Conservation (phyloP, 1,284 basidiomycete species). For the Phellopilus nigrolimitatus region DNA sequence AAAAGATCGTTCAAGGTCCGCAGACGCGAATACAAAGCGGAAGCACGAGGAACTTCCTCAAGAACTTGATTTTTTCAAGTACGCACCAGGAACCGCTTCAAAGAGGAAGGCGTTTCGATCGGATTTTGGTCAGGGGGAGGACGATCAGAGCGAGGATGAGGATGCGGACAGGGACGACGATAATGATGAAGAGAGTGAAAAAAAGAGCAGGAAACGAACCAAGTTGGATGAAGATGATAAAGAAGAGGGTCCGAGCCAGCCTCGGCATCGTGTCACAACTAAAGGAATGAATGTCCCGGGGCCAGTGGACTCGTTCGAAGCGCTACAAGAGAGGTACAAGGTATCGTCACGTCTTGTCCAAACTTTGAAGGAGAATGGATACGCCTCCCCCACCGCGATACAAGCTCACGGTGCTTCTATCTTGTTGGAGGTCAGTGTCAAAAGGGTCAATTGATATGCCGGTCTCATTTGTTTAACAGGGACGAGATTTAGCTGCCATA, state of each 20-base stretch:
- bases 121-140: slow-evolving; percentile 30
- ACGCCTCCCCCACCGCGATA: slow-evolving; percentile 62
- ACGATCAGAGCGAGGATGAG: slow-evolving; percentile 24
- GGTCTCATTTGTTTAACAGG: slow-evolving; percentile 5
- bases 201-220: slow-evolving; percentile 29
- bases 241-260: slow-evolving; percentile 28
- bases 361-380: slow-evolving; percentile 59
- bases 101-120: slow-evolving; percentile 34
- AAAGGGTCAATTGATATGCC: neutral
- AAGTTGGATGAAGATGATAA: slow-evolving; percentile 29
- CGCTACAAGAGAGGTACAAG: slow-evolving; percentile 49
- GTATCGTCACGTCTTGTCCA: slow-evolving; percentile 52
- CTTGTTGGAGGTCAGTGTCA: slow-evolving; percentile 54
- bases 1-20: no score
- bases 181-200: slow-evolving; percentile 29
- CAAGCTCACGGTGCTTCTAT: slow-evolving; percentile 74
- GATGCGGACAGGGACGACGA: no score
- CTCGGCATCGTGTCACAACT: slow-evolving; percentile 57
- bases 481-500: slow-evolving; percentile 81
- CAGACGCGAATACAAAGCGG: neutral
- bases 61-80: slow-evolving; percentile 88
- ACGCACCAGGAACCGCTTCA: slow-evolving; percentile 50
- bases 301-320: slow-evolving; percentile 54
- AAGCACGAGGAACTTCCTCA: slow-evolving; percentile 54
- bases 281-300: slow-evolving; percentile 66